Evolutionary conservation across 2,329 filamentous ascomycete genomes (phyloP).

Genomic region (Kalaharituber pfeilii): DNA sequence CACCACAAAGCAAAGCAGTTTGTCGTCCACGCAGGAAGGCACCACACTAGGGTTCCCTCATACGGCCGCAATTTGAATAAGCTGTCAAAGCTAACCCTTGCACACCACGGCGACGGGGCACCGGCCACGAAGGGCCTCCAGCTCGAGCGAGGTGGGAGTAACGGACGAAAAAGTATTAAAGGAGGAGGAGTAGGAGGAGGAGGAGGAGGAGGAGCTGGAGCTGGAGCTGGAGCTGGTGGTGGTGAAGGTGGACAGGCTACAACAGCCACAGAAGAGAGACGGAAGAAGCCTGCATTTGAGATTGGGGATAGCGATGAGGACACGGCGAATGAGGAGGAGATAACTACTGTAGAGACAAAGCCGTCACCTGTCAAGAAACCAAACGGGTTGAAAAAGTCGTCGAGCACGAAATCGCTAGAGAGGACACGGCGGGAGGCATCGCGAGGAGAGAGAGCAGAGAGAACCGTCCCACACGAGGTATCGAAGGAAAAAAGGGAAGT

Average conservation of each 20-base stretch:
- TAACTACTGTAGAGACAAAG: constrained; percentile 5
- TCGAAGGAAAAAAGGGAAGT: not conserved
- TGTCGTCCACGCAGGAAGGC: constrained; percentile 15
- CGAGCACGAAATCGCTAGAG: constrained; percentile 17
- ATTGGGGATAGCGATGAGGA: constrained; percentile 8
- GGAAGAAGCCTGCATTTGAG: constrained; percentile 15
- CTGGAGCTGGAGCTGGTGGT: too few species aligned
- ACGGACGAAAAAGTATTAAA: not conserved
- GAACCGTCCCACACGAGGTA: too few species aligned
- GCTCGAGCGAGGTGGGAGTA: not conserved
- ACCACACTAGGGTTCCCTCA: constrained; percentile 16
- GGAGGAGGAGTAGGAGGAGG: not conserved
- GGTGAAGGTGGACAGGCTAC: too few species aligned
- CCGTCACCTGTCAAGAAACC: not conserved
- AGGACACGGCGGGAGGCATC: not conserved
- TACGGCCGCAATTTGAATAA: constrained; percentile 18
- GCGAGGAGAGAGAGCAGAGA: not conserved
- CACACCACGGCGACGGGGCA: not conserved
- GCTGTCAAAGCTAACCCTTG: constrained; percentile 11
- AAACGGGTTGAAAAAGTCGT: constrained; percentile 13
- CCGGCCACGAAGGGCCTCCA: not conserved
- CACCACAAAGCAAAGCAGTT: constrained; percentile 16
- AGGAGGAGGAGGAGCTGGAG: too few species aligned
- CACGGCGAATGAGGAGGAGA: not conserved
- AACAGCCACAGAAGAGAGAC: not conserved